Base-by-base conservation (phyloP, 805 yeast species). In the Cyberlindnera galapagoensis region DNA sequence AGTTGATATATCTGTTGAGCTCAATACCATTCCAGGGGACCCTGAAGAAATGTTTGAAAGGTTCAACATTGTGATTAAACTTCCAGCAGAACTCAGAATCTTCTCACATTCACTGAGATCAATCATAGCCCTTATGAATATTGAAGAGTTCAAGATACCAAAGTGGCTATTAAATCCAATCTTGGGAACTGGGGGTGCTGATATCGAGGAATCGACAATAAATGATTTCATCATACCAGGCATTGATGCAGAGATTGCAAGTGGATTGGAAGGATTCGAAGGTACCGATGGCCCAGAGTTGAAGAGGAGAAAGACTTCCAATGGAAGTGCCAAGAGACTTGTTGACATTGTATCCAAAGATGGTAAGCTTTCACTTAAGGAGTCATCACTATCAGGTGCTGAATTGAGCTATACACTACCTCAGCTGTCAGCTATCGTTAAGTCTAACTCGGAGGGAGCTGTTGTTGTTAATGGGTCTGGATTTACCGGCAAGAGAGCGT, bases 391-490 rank as follows among this genome's bases (percentile, higher is more conserved):
- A n/a, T n/a, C n/a, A n/a, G n/a, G n/a, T n/a, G n/a, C n/a, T n/a
- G n/a, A n/a, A n/a, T n/a, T n/a, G n/a, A n/a, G n/a, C n/a, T n/a
- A n/a, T n/a, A n/a, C n/a, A n/a, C n/a, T n/a, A n/a, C n/a, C n/a
- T n/a, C n/a, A n/a, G n/a, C n/a, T n/a, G n/a, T n/a, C n/a, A n/a
- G n/a, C n/a, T n/a, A n/a, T n/a, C n/a, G n/a, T n/a, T n/a, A n/a
- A n/a, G n/a, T n/a, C n/a, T 0, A 32, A 49, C 1, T 30, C 26
- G 8, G 60, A 67, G 3, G 74, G 74, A 2, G 44, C 74, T 3
- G 50, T 56, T 0, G 52, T 71, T 12, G 56, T 74, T 7, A 65
- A 61, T 30, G 78, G 77, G 0, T 69, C 74, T 2, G 71, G 76
- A 1, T 77, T 77, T 2, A 65, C 79, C 0, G 81, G 80, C 0